Percentiles rank a stretch among this genome's conserved stretches.
Conservation (phyloP, 2,329 filamentous ascomycete genomes). For the Pseudogymnoascus destructans region DNA sequence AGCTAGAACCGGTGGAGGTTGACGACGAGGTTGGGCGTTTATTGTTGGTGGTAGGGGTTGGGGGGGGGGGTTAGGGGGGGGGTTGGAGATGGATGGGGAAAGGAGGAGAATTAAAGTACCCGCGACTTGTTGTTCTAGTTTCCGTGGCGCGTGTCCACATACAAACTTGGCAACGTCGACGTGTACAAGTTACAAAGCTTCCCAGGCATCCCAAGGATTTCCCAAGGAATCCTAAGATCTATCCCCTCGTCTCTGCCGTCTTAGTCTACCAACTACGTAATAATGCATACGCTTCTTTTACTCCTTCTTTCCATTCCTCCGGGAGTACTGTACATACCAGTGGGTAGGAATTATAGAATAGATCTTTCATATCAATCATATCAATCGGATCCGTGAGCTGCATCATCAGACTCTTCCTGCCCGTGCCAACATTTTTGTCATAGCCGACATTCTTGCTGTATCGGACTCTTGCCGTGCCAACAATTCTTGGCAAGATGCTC, state of each 20-base stretch:
- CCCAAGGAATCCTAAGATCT: background rate
- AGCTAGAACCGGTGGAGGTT: background rate
- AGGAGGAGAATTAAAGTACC: background rate
- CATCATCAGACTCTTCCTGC: background rate
- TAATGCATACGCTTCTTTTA: background rate
- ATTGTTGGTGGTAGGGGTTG: background rate
- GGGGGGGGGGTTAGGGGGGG: too few relatives aligned
- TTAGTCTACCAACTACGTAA: background rate
- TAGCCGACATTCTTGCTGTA: background rate
- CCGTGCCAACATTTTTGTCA: background rate
- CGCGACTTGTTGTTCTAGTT: background rate
- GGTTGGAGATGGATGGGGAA: background rate
- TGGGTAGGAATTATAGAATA: too few relatives aligned
- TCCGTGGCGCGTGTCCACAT: background rate
- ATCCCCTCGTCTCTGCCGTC: background rate
- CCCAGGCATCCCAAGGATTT: background rate
- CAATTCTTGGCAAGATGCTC: background rate
- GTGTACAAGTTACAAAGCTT: background rate
- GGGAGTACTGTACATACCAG: background rate
- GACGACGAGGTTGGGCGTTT: background rate
- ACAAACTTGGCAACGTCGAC: background rate
- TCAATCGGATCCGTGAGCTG: background rate
- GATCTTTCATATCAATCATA: background rate
- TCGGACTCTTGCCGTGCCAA: background rate
- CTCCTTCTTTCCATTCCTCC: background rate